Conservation (phyloP, 352 stramenopile genomes). For the Achlya hypogyna region DNA sequence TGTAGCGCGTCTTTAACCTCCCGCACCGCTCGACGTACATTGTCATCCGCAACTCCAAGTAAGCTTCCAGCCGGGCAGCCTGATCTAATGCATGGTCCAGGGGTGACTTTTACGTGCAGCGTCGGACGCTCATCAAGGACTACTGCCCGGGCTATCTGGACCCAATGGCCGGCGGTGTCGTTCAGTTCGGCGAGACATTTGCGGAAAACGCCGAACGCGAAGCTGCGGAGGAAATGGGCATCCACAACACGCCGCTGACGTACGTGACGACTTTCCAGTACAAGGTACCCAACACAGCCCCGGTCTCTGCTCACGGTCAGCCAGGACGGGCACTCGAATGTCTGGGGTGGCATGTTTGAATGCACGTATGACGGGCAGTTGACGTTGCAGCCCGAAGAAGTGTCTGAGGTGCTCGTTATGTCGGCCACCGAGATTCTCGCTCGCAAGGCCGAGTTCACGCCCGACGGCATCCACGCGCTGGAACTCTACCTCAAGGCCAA, state of each 20-base stretch:
- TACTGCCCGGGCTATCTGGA: slow-evolving; percentile 81
- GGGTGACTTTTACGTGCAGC: slow-evolving; percentile 75
- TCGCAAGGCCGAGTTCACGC: slow-evolving; percentile 56
- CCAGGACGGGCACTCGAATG: slow-evolving; percentile 39
- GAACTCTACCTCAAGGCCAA: slow-evolving; percentile 46
- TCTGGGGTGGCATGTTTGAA: slow-evolving; percentile 74
- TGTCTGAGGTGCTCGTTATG: slow-evolving; percentile 72
- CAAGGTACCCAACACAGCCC: neutral
- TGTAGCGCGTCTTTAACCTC: slow-evolving; percentile 64
- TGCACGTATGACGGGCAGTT: slow-evolving; percentile 62
- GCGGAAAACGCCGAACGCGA: slow-evolving; percentile 59
- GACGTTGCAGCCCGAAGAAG: slow-evolving; percentile 59
- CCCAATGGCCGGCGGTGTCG: slow-evolving; percentile 71
- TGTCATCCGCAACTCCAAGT: slow-evolving; percentile 73
- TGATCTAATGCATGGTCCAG: slow-evolving; percentile 23
- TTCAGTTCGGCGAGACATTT: slow-evolving; percentile 65
- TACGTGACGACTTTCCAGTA: slow-evolving; percentile 66
- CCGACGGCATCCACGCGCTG: slow-evolving; percentile 72
- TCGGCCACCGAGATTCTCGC: slow-evolving; percentile 55
- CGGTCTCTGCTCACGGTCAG: neutral
- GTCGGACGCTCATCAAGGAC: slow-evolving; percentile 81
- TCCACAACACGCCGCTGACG: slow-evolving; percentile 43
- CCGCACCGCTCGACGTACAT: slow-evolving; percentile 82
- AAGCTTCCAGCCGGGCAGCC: neutral
- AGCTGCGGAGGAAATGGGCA: slow-evolving; percentile 77